Percentiles rank a stretch among this genome's conserved stretches.
These are phyloP conservation scores for Trematosphaeria pertusa DNA, from an alignment of 2,329 filamentous ascomycete genomes.

Conservation along the genomic window DNA sequence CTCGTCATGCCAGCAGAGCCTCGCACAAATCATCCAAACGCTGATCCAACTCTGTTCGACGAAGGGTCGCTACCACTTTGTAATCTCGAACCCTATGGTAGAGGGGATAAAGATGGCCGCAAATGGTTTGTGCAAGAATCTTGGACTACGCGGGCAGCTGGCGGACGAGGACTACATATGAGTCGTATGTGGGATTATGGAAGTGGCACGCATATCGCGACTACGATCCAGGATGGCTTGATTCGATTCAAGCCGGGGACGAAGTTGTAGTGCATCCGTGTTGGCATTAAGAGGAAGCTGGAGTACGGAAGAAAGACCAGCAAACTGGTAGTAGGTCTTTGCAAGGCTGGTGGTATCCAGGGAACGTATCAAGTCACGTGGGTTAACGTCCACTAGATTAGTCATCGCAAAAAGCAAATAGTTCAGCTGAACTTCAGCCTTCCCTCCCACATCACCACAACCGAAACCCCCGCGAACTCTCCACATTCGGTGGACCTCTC, in stretches of 20 bases:
- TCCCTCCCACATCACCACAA: no score
- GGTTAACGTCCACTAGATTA: no score
- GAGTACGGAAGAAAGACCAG: no score
- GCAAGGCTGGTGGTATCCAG: no score
- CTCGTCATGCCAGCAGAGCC: constrained; percentile 33
- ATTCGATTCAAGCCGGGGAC: constrained; percentile 28
- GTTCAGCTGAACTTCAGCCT: no score
- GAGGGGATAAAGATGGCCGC: constrained; percentile 30
- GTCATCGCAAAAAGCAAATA: no score
- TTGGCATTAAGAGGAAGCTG: no score
- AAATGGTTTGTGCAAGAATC: constrained; percentile 45
- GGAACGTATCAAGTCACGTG: no score
- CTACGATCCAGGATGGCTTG: constrained; percentile 42
- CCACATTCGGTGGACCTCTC: no score
- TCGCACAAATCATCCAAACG: constrained; percentile 27
- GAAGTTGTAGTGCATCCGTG: constrained; percentile 3
- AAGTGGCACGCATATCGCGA: constrained; percentile 39
- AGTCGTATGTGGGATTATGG: constrained; percentile 41
- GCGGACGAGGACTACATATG: constrained; percentile 34
- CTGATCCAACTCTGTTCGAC: constrained; percentile 33
- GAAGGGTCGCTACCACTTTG: constrained; percentile 29
- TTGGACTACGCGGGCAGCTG: constrained; percentile 29
- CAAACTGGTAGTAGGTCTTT: no score
- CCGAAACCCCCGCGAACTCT: no score
- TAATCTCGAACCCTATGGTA: constrained; percentile 20